Percentiles rank a stretch among this genome's conserved stretches.
Evolutionary conservation across 441 rosid genomes (phyloP).

Genomic region (Melastoma candidum): DNA sequence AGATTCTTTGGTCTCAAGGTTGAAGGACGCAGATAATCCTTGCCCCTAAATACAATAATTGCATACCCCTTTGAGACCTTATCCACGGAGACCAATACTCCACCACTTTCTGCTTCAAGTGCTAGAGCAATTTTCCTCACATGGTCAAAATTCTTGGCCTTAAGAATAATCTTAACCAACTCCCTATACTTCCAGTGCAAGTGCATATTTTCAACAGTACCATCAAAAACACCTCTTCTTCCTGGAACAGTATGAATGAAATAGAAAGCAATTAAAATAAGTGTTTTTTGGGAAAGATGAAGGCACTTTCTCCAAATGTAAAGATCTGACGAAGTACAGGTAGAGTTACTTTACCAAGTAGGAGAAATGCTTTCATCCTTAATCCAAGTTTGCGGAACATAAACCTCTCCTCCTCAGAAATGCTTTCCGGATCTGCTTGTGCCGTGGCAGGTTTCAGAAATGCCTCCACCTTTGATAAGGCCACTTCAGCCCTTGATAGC

Average conservation of each 20-base stretch:
- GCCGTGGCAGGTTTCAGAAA: constrained; percentile 54
- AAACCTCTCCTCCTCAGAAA: constrained; percentile 90
- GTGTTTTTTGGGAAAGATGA: constrained; percentile 5
- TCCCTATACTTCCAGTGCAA: constrained; percentile 97
- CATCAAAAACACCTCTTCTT: constrained; percentile 90
- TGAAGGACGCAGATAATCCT: constrained; percentile 77
- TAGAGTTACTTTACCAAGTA: constrained; percentile 51
- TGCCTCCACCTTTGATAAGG: constrained; percentile 69
- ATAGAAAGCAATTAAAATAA: constrained; percentile 16
- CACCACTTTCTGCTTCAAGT: constrained; percentile 98
- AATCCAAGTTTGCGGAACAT: constrained; percentile 96
- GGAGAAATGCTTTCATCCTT: constrained; percentile 91
- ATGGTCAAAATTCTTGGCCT: constrained; percentile 62
- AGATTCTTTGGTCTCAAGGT: constrained; percentile 77
- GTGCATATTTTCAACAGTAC: constrained; percentile 98
- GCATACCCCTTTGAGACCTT: constrained; percentile 91
- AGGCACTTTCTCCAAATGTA: background rate
- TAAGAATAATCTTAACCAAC: constrained; percentile 71
- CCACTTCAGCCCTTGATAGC: constrained; percentile 65
- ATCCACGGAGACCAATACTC: constrained; percentile 83
- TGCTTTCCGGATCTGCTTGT: constrained; percentile 68
- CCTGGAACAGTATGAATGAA: constrained; percentile 35
- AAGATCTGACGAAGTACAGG: background rate
- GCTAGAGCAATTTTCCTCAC: constrained; percentile 79
- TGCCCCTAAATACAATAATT: constrained; percentile 75